Evolutionary conservation across 305 asterid species (phyloP).

Genomic region (Fraxinus floribunda): DNA sequence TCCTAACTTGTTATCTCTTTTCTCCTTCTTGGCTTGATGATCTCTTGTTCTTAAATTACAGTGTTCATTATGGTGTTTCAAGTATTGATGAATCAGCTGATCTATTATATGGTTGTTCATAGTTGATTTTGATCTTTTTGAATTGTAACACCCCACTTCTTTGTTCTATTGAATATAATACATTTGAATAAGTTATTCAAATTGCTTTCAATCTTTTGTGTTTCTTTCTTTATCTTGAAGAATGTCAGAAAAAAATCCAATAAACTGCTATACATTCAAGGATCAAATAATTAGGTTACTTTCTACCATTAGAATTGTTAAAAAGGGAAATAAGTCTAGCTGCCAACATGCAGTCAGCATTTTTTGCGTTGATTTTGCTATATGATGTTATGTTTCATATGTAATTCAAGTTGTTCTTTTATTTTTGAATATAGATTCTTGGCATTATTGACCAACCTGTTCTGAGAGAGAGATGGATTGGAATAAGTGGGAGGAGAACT

Average conservation of each 20-base stretch:
- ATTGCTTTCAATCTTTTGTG: neutral
- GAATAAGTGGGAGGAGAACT: conserved; percentile 70
- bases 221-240: neutral
- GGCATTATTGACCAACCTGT: conserved; percentile 94
- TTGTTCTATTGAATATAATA: neutral
- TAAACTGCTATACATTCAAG: neutral
- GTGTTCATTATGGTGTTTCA: neutral
- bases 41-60: neutral
- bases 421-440: conserved; percentile 57
- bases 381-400: neutral
- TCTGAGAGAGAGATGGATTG: conserved; percentile 92
- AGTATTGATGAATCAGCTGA: neutral
- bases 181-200: neutral
- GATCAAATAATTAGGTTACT: neutral
- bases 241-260: neutral
- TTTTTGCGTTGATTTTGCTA: conserved; percentile 13
- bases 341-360: neutral
- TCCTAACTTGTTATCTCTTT: neutral
- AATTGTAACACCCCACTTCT: neutral
- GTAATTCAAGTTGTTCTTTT: neutral
- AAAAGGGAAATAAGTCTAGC: neutral
- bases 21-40: neutral
- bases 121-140: neutral
- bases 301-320: neutral
- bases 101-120: neutral